Percentiles rank a stretch among this genome's conserved stretches.
Evolutionary conservation across 2,329 filamentous ascomycete species (phyloP).

Genomic region (Paramyrothecium roridum): DNA sequence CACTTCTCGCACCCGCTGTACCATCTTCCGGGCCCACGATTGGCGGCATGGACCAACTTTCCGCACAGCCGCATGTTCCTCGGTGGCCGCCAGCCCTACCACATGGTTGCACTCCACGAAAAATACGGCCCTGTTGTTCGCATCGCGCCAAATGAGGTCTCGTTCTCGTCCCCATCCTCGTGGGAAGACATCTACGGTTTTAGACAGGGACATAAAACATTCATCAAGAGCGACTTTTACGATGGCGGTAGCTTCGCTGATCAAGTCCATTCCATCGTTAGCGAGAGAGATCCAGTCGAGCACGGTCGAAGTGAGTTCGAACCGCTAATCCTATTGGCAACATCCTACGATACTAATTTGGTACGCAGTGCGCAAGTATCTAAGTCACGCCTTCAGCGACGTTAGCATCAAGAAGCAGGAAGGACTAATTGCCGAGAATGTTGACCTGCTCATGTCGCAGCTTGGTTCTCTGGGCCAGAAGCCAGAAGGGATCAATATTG

Average conservation of each 20-base stretch:
- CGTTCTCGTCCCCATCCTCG: neutral
- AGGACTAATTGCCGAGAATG: neutral
- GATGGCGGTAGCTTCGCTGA: neutral
- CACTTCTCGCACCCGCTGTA: neutral
- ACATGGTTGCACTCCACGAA: neutral
- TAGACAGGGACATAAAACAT: neutral
- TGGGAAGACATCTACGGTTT: neutral
- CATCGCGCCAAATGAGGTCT: neutral
- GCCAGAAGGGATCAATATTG: neutral
- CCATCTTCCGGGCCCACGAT: neutral
- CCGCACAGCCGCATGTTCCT: neutral
- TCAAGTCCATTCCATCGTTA: neutral
- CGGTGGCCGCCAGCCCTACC: neutral
- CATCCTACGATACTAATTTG: too few species aligned
- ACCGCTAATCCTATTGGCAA: too few species aligned
- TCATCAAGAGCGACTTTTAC: slow-evolving; percentile 1
- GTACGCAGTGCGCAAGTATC: neutral
- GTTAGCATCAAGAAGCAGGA: neutral
- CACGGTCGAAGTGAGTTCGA: neutral
- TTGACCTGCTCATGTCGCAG: neutral
- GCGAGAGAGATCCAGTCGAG: neutral
- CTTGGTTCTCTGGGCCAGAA: neutral
- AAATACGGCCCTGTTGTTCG: neutral
- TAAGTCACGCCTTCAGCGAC: neutral
- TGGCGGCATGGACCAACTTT: neutral